Evolutionary conservation across 2,329 filamentous ascomycete species (phyloP).

Genomic region (Fonsecaea nubica): DNA sequence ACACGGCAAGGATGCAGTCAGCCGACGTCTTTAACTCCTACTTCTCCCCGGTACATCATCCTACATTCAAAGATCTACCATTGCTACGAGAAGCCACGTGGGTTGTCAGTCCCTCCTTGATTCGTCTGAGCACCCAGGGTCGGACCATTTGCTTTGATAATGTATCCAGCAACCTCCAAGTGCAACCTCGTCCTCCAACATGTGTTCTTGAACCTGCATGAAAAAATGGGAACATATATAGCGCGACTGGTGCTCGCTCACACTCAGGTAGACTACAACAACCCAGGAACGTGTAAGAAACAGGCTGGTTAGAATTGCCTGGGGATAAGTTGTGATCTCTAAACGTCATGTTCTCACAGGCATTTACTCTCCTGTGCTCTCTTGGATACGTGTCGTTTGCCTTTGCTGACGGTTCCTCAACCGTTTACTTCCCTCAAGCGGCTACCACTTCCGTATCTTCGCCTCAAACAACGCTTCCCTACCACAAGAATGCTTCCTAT

Average conservation of each 20-base stretch:
- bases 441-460: conserved; percentile 14
- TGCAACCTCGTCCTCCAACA: not conserved
- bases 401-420: not conserved
- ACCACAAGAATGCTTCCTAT: conserved; percentile 21
- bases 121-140: conserved; percentile 7
- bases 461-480: conserved; percentile 14
- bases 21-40: not conserved
- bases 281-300: not conserved
- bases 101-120: conserved; percentile 6
- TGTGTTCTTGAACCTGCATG: not conserved
- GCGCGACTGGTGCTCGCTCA: not conserved
- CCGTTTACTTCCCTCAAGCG: conserved; percentile 11
- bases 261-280: not conserved
- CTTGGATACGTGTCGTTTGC: not conserved
- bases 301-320: too few species aligned
- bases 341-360: conserved; percentile 1
- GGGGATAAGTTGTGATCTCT: not conserved
- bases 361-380: not conserved
- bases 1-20: not conserved
- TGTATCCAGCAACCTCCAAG: not conserved
- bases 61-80: conserved; percentile 8
- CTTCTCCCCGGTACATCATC: not conserved
- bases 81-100: conserved; percentile 13
- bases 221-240: not conserved
- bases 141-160: not conserved